These are phyloP conservation scores for Fusarium longipes DNA, from an alignment of 2,329 filamentous ascomycete species.

Conservation along the genomic window DNA sequence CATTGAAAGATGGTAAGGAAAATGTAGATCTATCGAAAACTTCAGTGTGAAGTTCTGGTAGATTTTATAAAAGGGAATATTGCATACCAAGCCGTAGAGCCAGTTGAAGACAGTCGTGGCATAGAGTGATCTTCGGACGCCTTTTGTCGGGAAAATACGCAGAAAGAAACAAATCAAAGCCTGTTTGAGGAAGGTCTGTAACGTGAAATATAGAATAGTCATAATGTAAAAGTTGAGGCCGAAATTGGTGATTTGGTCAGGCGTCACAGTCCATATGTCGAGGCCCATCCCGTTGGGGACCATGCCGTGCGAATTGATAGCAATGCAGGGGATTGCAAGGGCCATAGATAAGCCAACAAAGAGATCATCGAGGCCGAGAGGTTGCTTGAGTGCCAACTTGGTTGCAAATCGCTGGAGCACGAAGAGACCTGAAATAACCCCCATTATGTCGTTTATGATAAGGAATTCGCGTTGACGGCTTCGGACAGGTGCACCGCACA, in stretches of 20 bases:
- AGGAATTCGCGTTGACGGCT: constrained; percentile 46
- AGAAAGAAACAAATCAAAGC: constrained; percentile 67
- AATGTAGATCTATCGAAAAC: too few relatives aligned
- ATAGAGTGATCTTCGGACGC: constrained; percentile 56
- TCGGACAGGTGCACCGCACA: constrained; percentile 45
- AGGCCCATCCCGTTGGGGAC: constrained; percentile 58
- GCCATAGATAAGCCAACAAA: constrained; percentile 48
- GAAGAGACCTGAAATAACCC: constrained; percentile 52
- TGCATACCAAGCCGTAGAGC: constrained; percentile 54
- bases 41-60: too few relatives aligned
- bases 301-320: constrained; percentile 49
- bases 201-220: constrained; percentile 59
- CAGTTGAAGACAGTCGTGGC: constrained; percentile 55
- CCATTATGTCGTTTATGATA: constrained; percentile 47
- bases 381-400: constrained; percentile 50
- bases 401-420: constrained; percentile 56
- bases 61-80: too few relatives aligned
- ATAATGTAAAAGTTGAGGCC: constrained; percentile 57
- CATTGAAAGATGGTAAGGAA: constrained; percentile 63
- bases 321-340: constrained; percentile 46
- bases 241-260: constrained; percentile 57
- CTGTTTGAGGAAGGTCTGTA: constrained; percentile 61
- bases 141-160: constrained; percentile 60
- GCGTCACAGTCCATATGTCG: constrained; percentile 62
- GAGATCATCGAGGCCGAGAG: constrained; percentile 55